phyloP scores from a whole-genome alignment of 2,329 filamentous ascomycete genomes.

The Colletotrichum sansevieriae region DNA sequence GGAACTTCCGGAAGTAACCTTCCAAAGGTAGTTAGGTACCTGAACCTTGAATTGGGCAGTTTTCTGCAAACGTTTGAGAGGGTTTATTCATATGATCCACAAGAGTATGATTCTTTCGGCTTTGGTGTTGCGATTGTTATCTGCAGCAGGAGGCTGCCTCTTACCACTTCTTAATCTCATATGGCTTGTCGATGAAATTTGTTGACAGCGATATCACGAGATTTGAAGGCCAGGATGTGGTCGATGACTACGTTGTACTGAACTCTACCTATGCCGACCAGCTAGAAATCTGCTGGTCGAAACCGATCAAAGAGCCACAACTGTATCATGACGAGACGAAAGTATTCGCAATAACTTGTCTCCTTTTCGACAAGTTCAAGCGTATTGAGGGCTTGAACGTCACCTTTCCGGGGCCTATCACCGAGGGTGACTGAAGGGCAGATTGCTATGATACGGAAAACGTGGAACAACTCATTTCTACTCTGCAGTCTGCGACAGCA shows the following conservation, averaged over 20 bases:
- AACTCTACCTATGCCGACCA: conserved; percentile 12
- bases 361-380: conserved; percentile 7
- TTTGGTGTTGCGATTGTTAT: too few relatives aligned
- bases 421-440: neutral
- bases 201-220: neutral
- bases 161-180: too few relatives aligned
- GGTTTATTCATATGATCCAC: conserved; percentile 7
- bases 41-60: neutral
- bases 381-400: conserved; percentile 10
- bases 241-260: conserved; percentile 10
- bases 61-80: neutral
- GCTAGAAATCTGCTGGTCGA: too few relatives aligned
- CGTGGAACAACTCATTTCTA: conserved; percentile 1
- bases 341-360: neutral
- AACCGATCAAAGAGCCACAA: neutral
- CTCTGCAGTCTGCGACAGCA: neutral
- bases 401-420: neutral
- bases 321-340: conserved; percentile 25
- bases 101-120: neutral
- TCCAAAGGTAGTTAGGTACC: neutral
- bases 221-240: neutral
- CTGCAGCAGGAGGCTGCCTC: too few relatives aligned
- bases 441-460: conserved; percentile 32
- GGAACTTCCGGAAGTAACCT: neutral
- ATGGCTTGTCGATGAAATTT: too few relatives aligned